phyloP scores from a whole-genome alignment of 495 filamentous ascomycete species.

The Lasiosphaeris hirsuta region DNA sequence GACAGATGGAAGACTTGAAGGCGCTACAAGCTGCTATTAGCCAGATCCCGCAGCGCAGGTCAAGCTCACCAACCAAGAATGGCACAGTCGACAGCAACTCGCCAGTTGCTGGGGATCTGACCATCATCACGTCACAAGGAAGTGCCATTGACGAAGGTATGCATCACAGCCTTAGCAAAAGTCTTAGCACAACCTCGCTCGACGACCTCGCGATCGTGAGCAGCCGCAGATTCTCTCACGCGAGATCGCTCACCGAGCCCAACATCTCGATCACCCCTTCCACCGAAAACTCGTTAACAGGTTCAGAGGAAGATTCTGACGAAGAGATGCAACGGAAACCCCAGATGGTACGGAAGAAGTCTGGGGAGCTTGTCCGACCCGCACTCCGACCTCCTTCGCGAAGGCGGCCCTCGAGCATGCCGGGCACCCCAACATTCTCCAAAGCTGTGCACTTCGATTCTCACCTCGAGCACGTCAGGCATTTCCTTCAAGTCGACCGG shows the following conservation, averaged over 20 bases:
- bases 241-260: slow-evolving; percentile 78
- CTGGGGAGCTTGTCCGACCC: slow-evolving; percentile 91
- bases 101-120: slow-evolving; percentile 30
- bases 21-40: slow-evolving; percentile 82
- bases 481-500: slow-evolving; percentile 89
- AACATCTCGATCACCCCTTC: slow-evolving; percentile 52
- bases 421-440: slow-evolving; percentile 89
- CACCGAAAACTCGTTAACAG: slow-evolving; percentile 52
- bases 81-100: slow-evolving; percentile 16
- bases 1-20: slow-evolving; percentile 61
- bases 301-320: slow-evolving; percentile 60
- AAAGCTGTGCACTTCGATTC: slow-evolving; percentile 97
- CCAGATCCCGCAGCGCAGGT: slow-evolving; percentile 66
- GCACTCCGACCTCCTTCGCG: slow-evolving; percentile 75
- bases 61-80: slow-evolving; percentile 55
- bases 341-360: slow-evolving; percentile 94
- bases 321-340: slow-evolving; percentile 68
- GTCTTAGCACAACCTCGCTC: slow-evolving; percentile 33
- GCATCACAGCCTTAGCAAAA: slow-evolving; percentile 34
- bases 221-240: slow-evolving; percentile 59
- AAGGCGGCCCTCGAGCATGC: slow-evolving; percentile 90
- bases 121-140: slow-evolving; percentile 32
- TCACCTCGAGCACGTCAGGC: slow-evolving; percentile 87
- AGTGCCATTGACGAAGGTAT: slow-evolving; percentile 34
- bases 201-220: slow-evolving; percentile 31